Base-by-base conservation (phyloP, 768 basidiomycete genomes). In the Boletellus emodensis region DNA sequence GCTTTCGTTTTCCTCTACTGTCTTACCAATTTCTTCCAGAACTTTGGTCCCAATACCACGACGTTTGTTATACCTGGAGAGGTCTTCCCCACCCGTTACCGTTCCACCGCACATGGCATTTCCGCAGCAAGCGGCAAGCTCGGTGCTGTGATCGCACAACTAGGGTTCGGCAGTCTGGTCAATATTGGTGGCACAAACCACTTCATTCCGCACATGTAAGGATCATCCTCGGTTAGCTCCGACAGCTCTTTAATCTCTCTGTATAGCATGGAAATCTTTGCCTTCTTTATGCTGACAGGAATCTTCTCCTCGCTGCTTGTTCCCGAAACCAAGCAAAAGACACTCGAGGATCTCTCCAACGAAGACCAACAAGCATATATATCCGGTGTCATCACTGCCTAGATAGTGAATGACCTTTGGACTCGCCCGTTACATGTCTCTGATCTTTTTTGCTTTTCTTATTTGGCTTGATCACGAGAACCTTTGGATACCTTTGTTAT, bases 21-120 rank as follows among this genome's bases (percentile, higher is more conserved):
- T 64, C 72, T 93, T n/a, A 79, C 88, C 59, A 86, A 88, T 65
- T 90, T 90, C 73, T 90, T 91, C 85, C 85, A 89, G 72, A 92
- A 92, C 71, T 92, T 90, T 54, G 90, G 87, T 2, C 87, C 85
- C 10, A 89, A 90, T 58, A 79, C 78, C 0, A 91, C 87, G 1
- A 90, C 89, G 0, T 92, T 93, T 66, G 51, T 91, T 48, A 72
- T 91, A 4, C 89, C 90, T 0, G 88, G 87, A 55, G 91, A 94
- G 64, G 78, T 74, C 22, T 93, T 90, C 81, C 90, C 90, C 1
- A 94, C 90, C 1, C 87, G 91, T 41, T 91, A 92, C 67, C 83
- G 91, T 54, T 89, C 87, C 6, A 90, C 89, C 6, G 85, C 79
- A 11, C 87, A 91, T 60, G 90, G 90, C 67, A 87, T 93, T 59